Percentiles rank a stretch among this genome's conserved stretches.
Evolutionary conservation across 2,329 filamentous ascomycete genomes (phyloP).

Genomic region (Grosmannia penicillata): DNA sequence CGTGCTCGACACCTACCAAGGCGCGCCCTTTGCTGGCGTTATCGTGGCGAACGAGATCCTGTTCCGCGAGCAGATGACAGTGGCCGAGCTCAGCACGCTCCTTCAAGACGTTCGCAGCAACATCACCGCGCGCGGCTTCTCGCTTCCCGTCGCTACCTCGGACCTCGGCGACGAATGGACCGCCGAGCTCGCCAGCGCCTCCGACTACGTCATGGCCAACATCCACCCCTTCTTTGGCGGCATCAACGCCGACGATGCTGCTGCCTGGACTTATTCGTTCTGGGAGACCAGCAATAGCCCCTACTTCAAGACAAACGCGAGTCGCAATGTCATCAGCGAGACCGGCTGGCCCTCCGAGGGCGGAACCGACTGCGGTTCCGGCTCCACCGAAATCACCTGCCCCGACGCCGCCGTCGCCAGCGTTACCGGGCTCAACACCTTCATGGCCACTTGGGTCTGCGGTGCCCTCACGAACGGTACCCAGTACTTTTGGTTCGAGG

Average conservation of each 20-base stretch:
- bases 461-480: conserved; percentile 65
- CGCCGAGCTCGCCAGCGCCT: conserved; percentile 46
- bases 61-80: conserved; percentile 61
- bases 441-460: conserved; percentile 79
- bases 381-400: conserved; percentile 33
- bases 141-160: conserved; percentile 69
- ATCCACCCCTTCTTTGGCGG: conserved; percentile 94
- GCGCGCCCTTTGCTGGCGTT: conserved; percentile 60
- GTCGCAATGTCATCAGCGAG: conserved; percentile 72
- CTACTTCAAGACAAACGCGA: conserved; percentile 46
- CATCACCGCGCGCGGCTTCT: conserved; percentile 48
- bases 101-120: conserved; percentile 58
- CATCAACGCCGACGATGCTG: conserved; percentile 49
- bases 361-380: conserved; percentile 59
- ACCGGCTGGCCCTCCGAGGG: conserved; percentile 82
- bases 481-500: conserved; percentile 94
- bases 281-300: conserved; percentile 56
- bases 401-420: conserved; percentile 59
- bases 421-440: conserved; percentile 66
- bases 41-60: conserved; percentile 73
- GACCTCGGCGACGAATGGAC: conserved; percentile 88
- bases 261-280: conserved; percentile 70
- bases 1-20: conserved; percentile 56
- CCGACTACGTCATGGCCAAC: conserved; percentile 90
- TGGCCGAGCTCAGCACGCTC: conserved; percentile 44